These are phyloP conservation scores for Coix lacrymajobi DNA, from an alignment of 176 grass and related monocot species.

Conservation along the genomic window DNA sequence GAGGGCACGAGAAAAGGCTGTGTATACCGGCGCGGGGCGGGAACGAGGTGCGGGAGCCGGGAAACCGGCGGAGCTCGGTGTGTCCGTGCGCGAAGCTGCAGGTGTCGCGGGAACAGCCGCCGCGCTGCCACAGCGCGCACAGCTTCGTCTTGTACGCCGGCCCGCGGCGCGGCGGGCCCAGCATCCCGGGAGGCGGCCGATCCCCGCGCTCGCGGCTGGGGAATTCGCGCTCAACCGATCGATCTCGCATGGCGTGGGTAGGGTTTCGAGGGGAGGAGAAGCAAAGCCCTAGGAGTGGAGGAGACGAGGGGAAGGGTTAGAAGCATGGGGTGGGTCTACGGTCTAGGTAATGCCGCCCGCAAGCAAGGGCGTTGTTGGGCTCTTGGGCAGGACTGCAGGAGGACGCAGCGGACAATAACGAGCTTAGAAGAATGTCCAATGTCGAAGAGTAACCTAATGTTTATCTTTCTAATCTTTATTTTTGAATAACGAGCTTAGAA, in stretches of 20 bases:
- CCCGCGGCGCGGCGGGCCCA: slow-evolving; percentile 44
- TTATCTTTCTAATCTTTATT: no score
- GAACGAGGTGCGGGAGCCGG: slow-evolving; percentile 39
- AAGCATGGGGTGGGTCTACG: neutral
- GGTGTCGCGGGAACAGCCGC: slow-evolving; percentile 56
- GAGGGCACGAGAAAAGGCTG: neutral
- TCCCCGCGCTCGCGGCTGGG: neutral
- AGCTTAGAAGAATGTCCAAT: no score
- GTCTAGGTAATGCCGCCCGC: no score
- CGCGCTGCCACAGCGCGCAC: slow-evolving; percentile 70
- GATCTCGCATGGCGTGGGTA: neutral
- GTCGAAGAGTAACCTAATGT: no score
- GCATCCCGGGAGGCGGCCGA: slow-evolving; percentile 9
- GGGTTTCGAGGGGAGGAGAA: slow-evolving; percentile 7
- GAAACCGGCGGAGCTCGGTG: slow-evolving; percentile 54
- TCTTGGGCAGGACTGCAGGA: no score
- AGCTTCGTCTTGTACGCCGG: slow-evolving; percentile 93
- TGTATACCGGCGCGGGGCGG: slow-evolving; percentile 15
- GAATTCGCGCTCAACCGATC: slow-evolving; percentile 22
- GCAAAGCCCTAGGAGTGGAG: slow-evolving; percentile 13
- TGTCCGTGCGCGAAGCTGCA: slow-evolving; percentile 87
- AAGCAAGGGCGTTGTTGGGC: no score
- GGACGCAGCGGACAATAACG: no score
- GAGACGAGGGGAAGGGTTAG: neutral
- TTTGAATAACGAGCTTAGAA: no score